Evolutionary conservation across 805 yeast species (phyloP), one percentile per base, ranked within the genome.

Genomic region (Blastobotrys mokoenaii): DNA sequence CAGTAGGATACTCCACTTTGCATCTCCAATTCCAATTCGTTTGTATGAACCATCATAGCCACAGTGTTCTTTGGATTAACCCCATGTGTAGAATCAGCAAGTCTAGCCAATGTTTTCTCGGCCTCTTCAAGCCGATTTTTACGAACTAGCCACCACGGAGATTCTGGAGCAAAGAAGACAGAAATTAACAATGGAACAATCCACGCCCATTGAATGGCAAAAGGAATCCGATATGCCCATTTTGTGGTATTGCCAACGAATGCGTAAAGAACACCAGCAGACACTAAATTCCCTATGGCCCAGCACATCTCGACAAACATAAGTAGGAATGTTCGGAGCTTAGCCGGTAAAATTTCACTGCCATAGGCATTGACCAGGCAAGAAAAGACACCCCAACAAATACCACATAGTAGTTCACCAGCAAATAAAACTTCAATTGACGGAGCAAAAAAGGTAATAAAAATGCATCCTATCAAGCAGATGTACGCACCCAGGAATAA

Each of bases 211-310:
- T 50, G 53, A 8, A 50, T 15, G 16, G 51, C 53, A 39, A 50
- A 47, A 4, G 53, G 51, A 35, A 50, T 45, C 39, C 48, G 29
- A 29, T 38, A 50, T n/a, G 44, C 41, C 46, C 46, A 43, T 8
- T 32, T 51, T 37, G 48, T 29, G 44, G 42, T 52, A 31, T 59
- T 47, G 2, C 46, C 48, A 34, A 16, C 5, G 37, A 63, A 45
- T 60, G 72, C 43, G 50, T 65, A 68, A 51, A 69, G 60, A 14
- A 78, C 73, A 46, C 82, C 79, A 8, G 77, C 61, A 6, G 77
- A 67, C 46, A 77, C 61, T 38, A 79, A 63, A 56, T 77, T 81
- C 29, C 84, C 84, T 48, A 73, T 56, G 35, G 71, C 72, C 78
- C 79, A 77, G 55, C 79, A 73, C 44, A 72, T 52, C 57, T 74